A percentile compares a stretch with the other conserved stretches of the same genome.
Evolutionary conservation across 768 basidiomycete species (phyloP).

Genomic region (Rubroboletus satanas): DNA sequence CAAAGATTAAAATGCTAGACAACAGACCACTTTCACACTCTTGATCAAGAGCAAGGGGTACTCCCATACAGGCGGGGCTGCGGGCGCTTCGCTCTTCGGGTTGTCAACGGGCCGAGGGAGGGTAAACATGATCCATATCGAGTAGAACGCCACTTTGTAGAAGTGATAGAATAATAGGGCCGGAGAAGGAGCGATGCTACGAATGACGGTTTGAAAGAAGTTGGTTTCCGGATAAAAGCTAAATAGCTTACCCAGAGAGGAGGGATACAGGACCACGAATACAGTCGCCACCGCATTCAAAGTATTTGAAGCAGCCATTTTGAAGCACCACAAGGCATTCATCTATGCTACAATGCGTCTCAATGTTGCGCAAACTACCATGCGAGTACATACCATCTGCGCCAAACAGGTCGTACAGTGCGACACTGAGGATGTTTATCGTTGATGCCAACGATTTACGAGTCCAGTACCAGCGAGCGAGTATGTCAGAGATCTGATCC

Average conservation of each 20-base stretch:
- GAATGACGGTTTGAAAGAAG: background rate
- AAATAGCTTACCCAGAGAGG: constrained; percentile 70
- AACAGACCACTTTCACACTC: constrained; percentile 69
- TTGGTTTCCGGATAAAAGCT: background rate
- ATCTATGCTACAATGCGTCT: constrained; percentile 38
- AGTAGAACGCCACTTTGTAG: constrained; percentile 92
- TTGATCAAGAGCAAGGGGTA: constrained; percentile 67
- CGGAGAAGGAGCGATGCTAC: constrained; percentile 78
- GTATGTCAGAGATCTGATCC: constrained; percentile 44
- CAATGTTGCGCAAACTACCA: background rate
- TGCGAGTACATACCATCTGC: constrained; percentile 69
- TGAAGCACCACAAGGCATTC: constrained; percentile 60
- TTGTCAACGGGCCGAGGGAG: constrained; percentile 37
- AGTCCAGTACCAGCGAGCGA: constrained; percentile 80
- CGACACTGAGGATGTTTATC: constrained; percentile 89
- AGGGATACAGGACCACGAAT: constrained; percentile 85
- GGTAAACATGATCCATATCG: constrained; percentile 87
- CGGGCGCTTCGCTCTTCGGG: constrained; percentile 22
- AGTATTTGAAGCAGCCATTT: constrained; percentile 95
- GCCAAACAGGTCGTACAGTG: constrained; percentile 91
- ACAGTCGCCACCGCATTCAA: constrained; percentile 89
- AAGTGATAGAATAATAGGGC: constrained; percentile 83
- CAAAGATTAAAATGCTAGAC: background rate
- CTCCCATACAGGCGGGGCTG: constrained; percentile 47
- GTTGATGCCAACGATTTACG: constrained; percentile 82